Conservation (phyloP, 2,329 filamentous ascomycete genomes). For the Trichophyton mentagrophytes region DNA sequence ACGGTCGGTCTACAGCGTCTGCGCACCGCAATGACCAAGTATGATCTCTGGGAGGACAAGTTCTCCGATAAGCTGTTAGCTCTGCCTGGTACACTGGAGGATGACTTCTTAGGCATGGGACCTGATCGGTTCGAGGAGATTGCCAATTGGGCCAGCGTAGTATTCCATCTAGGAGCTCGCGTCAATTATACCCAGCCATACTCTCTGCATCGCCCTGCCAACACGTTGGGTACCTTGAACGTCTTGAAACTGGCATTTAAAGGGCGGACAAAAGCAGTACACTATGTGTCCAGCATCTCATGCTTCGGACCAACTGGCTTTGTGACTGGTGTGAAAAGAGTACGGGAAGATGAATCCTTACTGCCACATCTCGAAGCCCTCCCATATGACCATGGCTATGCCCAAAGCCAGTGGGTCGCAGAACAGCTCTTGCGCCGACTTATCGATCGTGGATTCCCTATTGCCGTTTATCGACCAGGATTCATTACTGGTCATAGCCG, state of each 20-base stretch:
- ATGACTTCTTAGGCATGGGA: constrained; percentile 28
- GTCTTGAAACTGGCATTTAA: constrained; percentile 51
- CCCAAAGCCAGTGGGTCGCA: neutral
- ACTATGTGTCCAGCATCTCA: constrained; percentile 13
- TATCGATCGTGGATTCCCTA: constrained; percentile 56
- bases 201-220: constrained; percentile 51
- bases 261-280: too few species aligned
- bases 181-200: constrained; percentile 67
- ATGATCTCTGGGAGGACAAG: too few species aligned
- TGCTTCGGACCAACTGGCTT: constrained; percentile 18
- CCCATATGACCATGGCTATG: too few species aligned
- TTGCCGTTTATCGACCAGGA: constrained; percentile 62
- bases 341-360: constrained; percentile 16
- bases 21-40: too few species aligned
- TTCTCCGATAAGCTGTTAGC: too few species aligned
- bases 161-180: constrained; percentile 65
- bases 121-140: constrained; percentile 45
- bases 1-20: too few species aligned
- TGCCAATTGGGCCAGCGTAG: constrained; percentile 14
- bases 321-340: constrained; percentile 11
- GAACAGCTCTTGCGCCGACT: constrained; percentile 48
- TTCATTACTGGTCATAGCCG: constrained; percentile 62
- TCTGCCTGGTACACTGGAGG: too few species aligned
- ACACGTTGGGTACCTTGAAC: constrained; percentile 63
- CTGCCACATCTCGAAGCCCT: constrained; percentile 9